Evolutionary conservation across 2,329 filamentous ascomycete species (phyloP), one percentile per base, ranked within the genome.

Genomic region (Diaporthe caulivora): DNA sequence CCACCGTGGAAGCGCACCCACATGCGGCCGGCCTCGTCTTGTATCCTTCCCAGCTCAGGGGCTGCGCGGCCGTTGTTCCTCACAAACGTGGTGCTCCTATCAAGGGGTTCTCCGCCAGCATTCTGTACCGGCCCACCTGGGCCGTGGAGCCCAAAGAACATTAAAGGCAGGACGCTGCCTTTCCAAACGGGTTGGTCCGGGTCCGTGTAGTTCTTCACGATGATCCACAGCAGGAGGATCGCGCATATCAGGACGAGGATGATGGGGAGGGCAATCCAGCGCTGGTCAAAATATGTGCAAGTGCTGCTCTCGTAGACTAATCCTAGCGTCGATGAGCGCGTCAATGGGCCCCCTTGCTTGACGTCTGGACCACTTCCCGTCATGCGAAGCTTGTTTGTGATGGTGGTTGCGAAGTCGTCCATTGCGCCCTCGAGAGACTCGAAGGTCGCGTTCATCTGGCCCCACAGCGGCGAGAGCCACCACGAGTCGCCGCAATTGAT

Each of bases 171-270:
- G n/a, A 70, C 67, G 72, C 69, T 74, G 11, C 70, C 74, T 29
- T 74, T 75, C 71, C 72, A 75, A 51, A 76, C 75, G 21, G 71
- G 72, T 54, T 79, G 29, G 49, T 70, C 77, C 77, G 79, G 24
- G 49, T 76, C 70, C 72, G 78, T 10, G n/a, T 69, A 26, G 53
- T 74, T 73, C 54, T 71, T 75, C 26, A 72, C 42, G 5, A 73
- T 55, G 10, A 70, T 73, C 73, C 75, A 77, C 7, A 53, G 64
- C 0, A 77, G 71, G n/a, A 77, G 69, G 15, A 69, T 21, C 10
- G 74, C 71, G 29, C 75, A 75, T 29, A 69, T 31, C 15, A 53
- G 31, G 3, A 77, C 70, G 44, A 77, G 71, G 26, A 62, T 57
- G 42, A 51, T 49, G 21, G 76, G 76, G 4, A 77, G 64, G 1